phyloP scores from a whole-genome alignment of 768 basidiomycete species.

The Boletus patriciae region DNA sequence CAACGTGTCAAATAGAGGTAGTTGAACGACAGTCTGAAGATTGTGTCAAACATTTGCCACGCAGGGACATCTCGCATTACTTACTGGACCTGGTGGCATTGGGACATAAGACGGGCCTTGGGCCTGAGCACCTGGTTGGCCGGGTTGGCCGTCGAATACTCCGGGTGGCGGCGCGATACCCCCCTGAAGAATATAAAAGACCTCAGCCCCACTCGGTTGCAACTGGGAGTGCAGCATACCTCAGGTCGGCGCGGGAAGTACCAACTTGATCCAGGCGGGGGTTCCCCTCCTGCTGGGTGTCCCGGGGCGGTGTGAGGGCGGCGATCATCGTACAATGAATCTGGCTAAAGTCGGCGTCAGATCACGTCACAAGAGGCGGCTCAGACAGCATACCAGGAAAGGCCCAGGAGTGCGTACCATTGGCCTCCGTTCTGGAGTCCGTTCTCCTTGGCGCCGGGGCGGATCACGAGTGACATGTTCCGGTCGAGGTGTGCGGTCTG shows the following conservation, averaged over 20 bases:
- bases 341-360: slow-evolving; percentile 21
- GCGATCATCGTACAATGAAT: slow-evolving; percentile 13
- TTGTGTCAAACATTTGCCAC: slow-evolving; percentile 1
- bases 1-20: slow-evolving; percentile 69
- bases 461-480: neutral
- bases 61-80: slow-evolving; percentile 21
- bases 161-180: slow-evolving; percentile 29
- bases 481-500: slow-evolving; percentile 9
- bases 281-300: slow-evolving; percentile 16
- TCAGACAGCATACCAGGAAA: slow-evolving; percentile 16
- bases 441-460: slow-evolving; percentile 17
- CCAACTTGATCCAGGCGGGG: slow-evolving; percentile 22
- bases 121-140: slow-evolving; percentile 23
- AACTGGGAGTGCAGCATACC: slow-evolving; percentile 13
- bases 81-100: slow-evolving; percentile 56
- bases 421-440: slow-evolving; percentile 24
- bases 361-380: neutral
- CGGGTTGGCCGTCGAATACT: slow-evolving; percentile 22
- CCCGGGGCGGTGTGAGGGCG: slow-evolving; percentile 30
- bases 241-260: slow-evolving; percentile 18
- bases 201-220: neutral
- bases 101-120: slow-evolving; percentile 38
- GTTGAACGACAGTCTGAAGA: slow-evolving; percentile 55
- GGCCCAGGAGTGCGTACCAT: slow-evolving; percentile 23
- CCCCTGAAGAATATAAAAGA: slow-evolving; percentile 12